phyloP scores from a whole-genome alignment of 2,329 filamentous ascomycete species.

The Coleophoma cylindrospora region DNA sequence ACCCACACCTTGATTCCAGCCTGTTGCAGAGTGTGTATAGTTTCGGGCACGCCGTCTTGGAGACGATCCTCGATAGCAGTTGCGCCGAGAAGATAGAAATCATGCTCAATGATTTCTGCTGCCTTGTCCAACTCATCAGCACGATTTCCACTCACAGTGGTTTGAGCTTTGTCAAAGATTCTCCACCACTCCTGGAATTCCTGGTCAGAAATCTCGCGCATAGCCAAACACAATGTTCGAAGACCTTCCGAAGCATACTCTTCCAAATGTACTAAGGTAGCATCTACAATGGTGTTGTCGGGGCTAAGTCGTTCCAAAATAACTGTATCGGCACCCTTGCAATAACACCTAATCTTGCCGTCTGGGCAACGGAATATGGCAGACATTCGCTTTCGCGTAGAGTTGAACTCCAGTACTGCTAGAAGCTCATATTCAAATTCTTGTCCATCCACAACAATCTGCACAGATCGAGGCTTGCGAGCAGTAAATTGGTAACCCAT shows the following conservation, averaged over 20 bases:
- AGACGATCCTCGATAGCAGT: constrained; percentile 96
- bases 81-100: constrained; percentile 85
- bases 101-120: constrained; percentile 88
- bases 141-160: constrained; percentile 86
- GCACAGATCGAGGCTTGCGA: constrained; percentile 82
- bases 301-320: constrained; percentile 85
- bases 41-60: constrained; percentile 96
- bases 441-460: constrained; percentile 70
- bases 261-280: constrained; percentile 92
- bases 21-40: constrained; percentile 93
- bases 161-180: constrained; percentile 82
- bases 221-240: constrained; percentile 87
- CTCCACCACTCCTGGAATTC: constrained; percentile 86
- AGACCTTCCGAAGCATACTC: constrained; percentile 97
- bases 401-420: constrained; percentile 99
- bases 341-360: constrained; percentile 89
- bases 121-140: constrained; percentile 96
- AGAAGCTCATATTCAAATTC: constrained; percentile 83
- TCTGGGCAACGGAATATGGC: constrained; percentile 95
- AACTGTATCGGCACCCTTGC: constrained; percentile 95
- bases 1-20: constrained; percentile 99
- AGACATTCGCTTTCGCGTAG: constrained; percentile 95
- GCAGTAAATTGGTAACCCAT: constrained; percentile 89
- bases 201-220: constrained; percentile 86
- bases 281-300: constrained; percentile 81